Base-by-base conservation (phyloP, 495 filamentous ascomycete genomes). In the Astrothelium macrocarpum region DNA sequence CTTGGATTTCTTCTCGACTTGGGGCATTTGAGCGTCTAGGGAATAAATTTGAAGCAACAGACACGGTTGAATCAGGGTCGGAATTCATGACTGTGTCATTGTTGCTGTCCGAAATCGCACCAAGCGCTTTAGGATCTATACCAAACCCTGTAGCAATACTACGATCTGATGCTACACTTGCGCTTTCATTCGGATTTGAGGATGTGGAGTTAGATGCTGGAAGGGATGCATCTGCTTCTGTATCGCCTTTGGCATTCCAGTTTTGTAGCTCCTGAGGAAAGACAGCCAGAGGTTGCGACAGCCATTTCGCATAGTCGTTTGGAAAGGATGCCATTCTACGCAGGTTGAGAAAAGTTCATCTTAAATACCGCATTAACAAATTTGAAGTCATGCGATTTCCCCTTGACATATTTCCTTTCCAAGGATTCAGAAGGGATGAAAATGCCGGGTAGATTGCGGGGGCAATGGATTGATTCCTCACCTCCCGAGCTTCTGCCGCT, bases 1-100 rank as follows among this genome's bases (percentile, higher is more conserved):
- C 62, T 26, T 71, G 60, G 31, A 81, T 74, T 64, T 81, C 75
- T 3, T 67, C 68, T 61, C 49, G 71, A 71, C 4, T 73, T 71
- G 64, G 75, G 72, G 64, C 74, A 10, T 43, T 31, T 1, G 62
- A 34, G n/a, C 65, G 65, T n/a, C 42, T 23, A 29, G 64, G 64
- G 31, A 66, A 66, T 26, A 66, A 16, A 29, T 56, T n/a, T 1
- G 49, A 56, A 26, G 16, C 49, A 7, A 4, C 20, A 10, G 49
- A 26, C 9, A 9, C 5, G 2, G 9, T 56, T 29, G 1, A 4
- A 56, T 29, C 25, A 16, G 20, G 12, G 16, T 56, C 25, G 25
- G 29, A 28, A 28, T 29, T 29, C 2, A 9, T 11, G 49, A 10
- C 20, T n/a, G 20, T n/a, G 2, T 56, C 49, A 20, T 28, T 20